Base-by-base conservation (phyloP, 305 asterid species). In the Rubia tinctorum region DNA sequence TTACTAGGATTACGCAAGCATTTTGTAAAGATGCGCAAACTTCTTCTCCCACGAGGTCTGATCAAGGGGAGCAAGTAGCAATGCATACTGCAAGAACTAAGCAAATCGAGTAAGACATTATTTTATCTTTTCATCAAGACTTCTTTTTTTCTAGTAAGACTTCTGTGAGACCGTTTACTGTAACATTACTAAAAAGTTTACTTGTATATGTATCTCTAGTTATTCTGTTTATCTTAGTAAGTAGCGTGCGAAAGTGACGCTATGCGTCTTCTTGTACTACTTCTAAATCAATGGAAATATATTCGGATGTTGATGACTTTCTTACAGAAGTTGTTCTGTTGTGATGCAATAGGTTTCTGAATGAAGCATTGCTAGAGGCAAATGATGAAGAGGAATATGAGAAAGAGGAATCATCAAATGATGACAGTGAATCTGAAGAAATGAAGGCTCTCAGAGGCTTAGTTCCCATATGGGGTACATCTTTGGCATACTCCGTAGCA, bases 1-100 rank as follows among this genome's bases (percentile, higher is more conserved):
- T 71, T 70, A 56, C 12, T 51, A 80, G 76, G 71, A 80, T 77
- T 45, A 20, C 40, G 3, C 40, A 44, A 12, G 20, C 51, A 27
- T 43, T 68, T 68, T 34, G 37, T 42, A 73, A 66, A 45, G 71
- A 65, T 70, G 39, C 59, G 74, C 42, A 67, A 56, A 45, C 69
- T 39, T 47, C 56, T 55, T 9, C 78, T 58, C 44, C 14, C 13
- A 20, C 40, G 14, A 68, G 59, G 25, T 22, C 59, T 23, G 45
- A 68, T 10, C 59, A 68, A 12, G 34, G 34, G 34, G 34, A 30
- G 34, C 34, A 30, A 30, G 34, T 30, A 30, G 34, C 34, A 30
- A 30, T 3, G 3, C 34, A 30, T 3, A 30, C 34, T 30, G 34
- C 34, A 30, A 30, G 34, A 30, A 30, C 34, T 30, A 30, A 30